Evolutionary conservation across 805 yeast genomes (phyloP).

Genomic region (Pichia thaimueangensis): DNA sequence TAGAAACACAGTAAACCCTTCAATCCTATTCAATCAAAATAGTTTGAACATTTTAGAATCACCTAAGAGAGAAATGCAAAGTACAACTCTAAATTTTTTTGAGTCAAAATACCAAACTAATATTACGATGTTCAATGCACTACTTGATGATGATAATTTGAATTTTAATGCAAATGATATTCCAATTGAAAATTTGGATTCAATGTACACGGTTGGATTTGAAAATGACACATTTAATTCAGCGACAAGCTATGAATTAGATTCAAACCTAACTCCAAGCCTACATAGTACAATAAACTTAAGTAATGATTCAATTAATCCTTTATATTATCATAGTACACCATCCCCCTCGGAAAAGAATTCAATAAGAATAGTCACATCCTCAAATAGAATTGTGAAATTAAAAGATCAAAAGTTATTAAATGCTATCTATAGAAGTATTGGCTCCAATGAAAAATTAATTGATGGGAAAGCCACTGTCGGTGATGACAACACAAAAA

Average conservation of each 20-base stretch:
- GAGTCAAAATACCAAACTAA: too few species aligned
- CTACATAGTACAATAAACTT: not conserved
- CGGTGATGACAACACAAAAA: not conserved
- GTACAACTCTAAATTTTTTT: too few species aligned
- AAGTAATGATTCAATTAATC: constrained; percentile 8
- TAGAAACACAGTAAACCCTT: too few species aligned
- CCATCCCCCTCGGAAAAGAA: constrained; percentile 7
- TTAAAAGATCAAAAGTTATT: constrained; percentile 8
- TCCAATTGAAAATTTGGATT: too few species aligned
- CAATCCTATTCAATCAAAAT: not conserved
- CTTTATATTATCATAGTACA: constrained; percentile 7
- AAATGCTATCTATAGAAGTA: constrained; percentile 8
- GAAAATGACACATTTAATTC: constrained; percentile 5
- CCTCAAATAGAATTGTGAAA: constrained; percentile 9
- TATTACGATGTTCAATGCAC: too few species aligned
- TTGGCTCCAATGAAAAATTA: not conserved
- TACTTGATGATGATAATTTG: too few species aligned
- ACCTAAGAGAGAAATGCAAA: too few species aligned
- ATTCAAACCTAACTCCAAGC: constrained; percentile 7
- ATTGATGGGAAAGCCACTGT: too few species aligned
- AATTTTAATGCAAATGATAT: too few species aligned
- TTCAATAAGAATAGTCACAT: constrained; percentile 9
- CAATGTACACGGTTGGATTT: not conserved
- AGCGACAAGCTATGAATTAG: constrained; percentile 11
- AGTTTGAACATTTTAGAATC: too few species aligned